These are phyloP conservation scores for Haberlea rhodopensis DNA, from an alignment of 257 asterid genomes.

Conservation along the genomic window DNA sequence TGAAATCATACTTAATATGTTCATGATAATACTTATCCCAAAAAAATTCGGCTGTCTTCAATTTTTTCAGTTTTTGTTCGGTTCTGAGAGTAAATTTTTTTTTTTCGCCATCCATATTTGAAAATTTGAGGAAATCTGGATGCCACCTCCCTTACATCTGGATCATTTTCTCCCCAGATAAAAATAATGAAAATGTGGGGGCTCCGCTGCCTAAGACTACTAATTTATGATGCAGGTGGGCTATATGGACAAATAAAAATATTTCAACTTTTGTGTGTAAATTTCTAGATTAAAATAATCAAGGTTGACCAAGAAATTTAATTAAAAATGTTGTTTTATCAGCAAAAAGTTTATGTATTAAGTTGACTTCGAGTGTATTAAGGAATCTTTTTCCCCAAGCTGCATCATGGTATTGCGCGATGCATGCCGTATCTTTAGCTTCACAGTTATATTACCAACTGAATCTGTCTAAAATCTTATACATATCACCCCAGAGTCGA, in stretches of 20 bases:
- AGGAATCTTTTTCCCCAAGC: not conserved
- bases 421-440: no score
- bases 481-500: not conserved
- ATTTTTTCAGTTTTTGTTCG: constrained; percentile 21
- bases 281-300: no score
- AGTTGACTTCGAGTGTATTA: no score
- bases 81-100: constrained; percentile 21
- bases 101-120: constrained; percentile 27
- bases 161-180: constrained; percentile 22
- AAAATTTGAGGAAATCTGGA: constrained; percentile 22
- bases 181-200: no score
- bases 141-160: constrained; percentile 25
- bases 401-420: not conserved
- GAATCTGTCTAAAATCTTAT: not conserved
- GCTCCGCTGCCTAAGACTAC: no score
- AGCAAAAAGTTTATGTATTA: no score
- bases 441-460: not conserved
- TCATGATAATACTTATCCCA: not conserved
- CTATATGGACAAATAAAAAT: no score
- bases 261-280: no score
- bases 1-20: constrained; percentile 1
- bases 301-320: not conserved
- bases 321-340: not conserved
- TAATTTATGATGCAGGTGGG: no score
- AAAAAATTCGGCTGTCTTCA: not conserved